These are phyloP conservation scores for Linum tenue DNA, from an alignment of 345 rosid genomes.

Conservation along the genomic window DNA sequence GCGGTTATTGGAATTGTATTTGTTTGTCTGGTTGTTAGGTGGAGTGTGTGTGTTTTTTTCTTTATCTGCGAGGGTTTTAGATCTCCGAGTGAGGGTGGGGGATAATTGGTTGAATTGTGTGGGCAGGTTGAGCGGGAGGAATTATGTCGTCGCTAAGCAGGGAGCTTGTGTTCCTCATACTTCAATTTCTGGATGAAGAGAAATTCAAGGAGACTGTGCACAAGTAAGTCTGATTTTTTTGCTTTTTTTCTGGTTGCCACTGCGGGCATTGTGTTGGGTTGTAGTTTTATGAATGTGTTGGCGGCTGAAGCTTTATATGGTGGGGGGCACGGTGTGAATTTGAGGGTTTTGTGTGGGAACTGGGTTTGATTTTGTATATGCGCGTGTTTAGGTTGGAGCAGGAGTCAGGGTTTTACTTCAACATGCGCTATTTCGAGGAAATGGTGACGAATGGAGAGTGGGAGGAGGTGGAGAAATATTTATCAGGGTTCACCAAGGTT, in stretches of 20 bases:
- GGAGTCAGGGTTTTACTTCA: slow-evolving; percentile 81
- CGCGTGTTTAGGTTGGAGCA: slow-evolving; percentile 58
- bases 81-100: slow-evolving; percentile 14
- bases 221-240: slow-evolving; percentile 28
- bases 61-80: slow-evolving; percentile 9
- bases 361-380: slow-evolving; percentile 1
- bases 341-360: slow-evolving; percentile 3
- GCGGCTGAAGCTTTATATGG: neutral
- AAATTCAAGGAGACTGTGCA: slow-evolving; percentile 35
- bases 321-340: neutral
- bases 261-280: no score
- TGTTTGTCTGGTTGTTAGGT: neutral
- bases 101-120: neutral
- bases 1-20: neutral
- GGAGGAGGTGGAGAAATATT: slow-evolving; percentile 37
- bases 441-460: slow-evolving; percentile 85
- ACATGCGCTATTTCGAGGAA: slow-evolving; percentile 76
- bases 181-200: no score
- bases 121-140: neutral
- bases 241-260: neutral
- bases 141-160: slow-evolving; percentile 73
- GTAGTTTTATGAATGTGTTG: no score
- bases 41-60: no score
- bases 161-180: slow-evolving; percentile 82
- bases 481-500: no score